Evolutionary conservation across 495 filamentous ascomycete species (phyloP).

Genomic region (Penicillium ochrochloron): DNA sequence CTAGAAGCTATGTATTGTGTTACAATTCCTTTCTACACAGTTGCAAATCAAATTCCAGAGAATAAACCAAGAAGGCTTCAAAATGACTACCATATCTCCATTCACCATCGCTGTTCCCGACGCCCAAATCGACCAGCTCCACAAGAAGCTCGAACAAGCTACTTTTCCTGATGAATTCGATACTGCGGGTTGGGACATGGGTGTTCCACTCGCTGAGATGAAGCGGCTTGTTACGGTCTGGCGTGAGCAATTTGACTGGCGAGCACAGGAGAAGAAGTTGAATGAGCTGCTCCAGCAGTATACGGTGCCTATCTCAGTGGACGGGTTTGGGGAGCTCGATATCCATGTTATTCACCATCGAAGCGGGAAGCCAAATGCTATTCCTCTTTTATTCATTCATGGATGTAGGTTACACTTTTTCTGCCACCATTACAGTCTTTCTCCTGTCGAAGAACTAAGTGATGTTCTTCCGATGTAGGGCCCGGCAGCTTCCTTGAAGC

Average conservation of each 20-base stretch:
- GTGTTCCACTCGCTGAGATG: constrained; percentile 52
- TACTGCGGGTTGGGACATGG: constrained; percentile 50
- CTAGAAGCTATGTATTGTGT: background rate
- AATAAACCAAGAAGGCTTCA: background rate
- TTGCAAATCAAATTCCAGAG: background rate
- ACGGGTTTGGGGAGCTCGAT: constrained; percentile 49
- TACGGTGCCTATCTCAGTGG: constrained; percentile 36
- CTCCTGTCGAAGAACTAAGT: background rate
- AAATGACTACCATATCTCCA: constrained; percentile 24
- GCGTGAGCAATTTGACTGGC: constrained; percentile 55
- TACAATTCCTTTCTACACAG: background rate
- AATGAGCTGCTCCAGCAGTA: constrained; percentile 49
- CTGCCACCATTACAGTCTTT: background rate
- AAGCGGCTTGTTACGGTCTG: constrained; percentile 51
- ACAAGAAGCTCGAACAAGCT: constrained; percentile 46
- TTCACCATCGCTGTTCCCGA: constrained; percentile 51
- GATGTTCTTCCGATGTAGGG: constrained; percentile 40
- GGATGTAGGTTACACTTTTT: constrained; percentile 49
- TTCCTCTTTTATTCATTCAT: constrained; percentile 66
- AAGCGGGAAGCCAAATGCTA: constrained; percentile 50
- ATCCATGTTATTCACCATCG: constrained; percentile 59
- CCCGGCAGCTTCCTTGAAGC: constrained; percentile 74
- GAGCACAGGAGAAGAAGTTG: constrained; percentile 43
- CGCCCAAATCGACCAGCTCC: constrained; percentile 40
- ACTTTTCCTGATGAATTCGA: constrained; percentile 55